These are phyloP conservation scores for Hymenotorrendiella dingleyae DNA, from an alignment of 2,329 filamentous ascomycete species.

Conservation along the genomic window DNA sequence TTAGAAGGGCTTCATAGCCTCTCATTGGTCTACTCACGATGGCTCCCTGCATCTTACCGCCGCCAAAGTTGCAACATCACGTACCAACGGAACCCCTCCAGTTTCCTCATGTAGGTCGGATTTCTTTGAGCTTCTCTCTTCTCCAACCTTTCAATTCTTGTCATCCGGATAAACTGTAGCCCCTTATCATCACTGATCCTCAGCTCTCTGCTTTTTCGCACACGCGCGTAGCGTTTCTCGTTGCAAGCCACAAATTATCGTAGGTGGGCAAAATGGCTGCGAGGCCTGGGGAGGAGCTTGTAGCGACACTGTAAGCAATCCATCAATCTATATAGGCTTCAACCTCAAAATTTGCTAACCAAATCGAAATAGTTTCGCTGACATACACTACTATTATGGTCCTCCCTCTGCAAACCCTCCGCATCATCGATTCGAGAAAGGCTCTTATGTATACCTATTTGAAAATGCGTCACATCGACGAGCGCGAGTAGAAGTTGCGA, in stretches of 20 bases:
- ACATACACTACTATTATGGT: conserved; percentile 74
- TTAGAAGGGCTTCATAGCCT: conserved; percentile 23
- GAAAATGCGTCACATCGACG: conserved; percentile 62
- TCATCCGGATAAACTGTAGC: background rate
- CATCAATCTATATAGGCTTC: background rate
- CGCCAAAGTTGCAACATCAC: too few species aligned
- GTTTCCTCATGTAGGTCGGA: conserved; percentile 3
- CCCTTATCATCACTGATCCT: background rate
- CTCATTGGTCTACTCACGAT: conserved; percentile 6
- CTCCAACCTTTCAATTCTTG: background rate
- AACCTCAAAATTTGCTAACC: conserved; percentile 7
- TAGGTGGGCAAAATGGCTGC: conserved; percentile 36
- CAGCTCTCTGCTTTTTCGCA: too few species aligned
- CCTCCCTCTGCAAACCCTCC: conserved; percentile 59
- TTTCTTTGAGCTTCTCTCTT: conserved; percentile 3
- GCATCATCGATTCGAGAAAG: conserved; percentile 77
- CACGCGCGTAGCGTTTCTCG: too few species aligned
- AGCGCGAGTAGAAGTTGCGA: conserved; percentile 70
- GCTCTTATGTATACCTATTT: conserved; percentile 75
- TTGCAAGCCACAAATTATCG: background rate
- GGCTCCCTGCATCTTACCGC: conserved; percentile 6
- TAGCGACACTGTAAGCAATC: conserved; percentile 45
- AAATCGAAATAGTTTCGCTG: conserved; percentile 55
- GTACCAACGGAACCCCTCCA: too few species aligned
- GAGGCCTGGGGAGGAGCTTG: conserved; percentile 44